Evolutionary conservation across 2,329 filamentous ascomycete genomes (phyloP).

Genomic region (Diaporthe humulicola): DNA sequence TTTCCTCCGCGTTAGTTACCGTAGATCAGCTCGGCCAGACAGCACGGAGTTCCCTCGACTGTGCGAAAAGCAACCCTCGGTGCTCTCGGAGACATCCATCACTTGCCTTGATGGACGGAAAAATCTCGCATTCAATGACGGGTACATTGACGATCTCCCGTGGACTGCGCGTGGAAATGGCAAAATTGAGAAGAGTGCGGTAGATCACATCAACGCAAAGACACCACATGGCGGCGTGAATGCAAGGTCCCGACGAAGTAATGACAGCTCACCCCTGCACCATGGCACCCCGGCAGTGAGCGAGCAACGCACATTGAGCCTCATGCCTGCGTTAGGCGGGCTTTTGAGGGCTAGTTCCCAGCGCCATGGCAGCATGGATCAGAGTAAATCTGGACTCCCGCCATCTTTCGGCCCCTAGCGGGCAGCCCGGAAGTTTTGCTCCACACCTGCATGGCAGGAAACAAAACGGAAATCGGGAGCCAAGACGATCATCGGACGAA

Average conservation of each 20-base stretch:
- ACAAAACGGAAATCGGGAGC: background rate
- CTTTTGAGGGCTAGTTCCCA: background rate
- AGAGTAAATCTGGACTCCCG: background rate
- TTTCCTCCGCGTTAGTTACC: background rate
- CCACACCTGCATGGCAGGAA: background rate
- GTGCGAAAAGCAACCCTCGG: background rate
- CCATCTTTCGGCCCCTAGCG: background rate
- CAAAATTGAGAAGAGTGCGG: background rate
- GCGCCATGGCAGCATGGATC: background rate
- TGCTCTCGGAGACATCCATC: background rate
- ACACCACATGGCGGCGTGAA: background rate
- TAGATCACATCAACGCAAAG: background rate
- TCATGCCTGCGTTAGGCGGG: background rate
- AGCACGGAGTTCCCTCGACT: background rate
- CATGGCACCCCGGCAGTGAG: background rate
- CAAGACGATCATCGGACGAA: constrained; percentile 24
- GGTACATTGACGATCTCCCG: constrained; percentile 10
- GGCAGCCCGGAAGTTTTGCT: constrained; percentile 13
- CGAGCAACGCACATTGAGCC: constrained; percentile 2
- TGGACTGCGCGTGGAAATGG: background rate
- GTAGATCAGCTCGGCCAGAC: background rate
- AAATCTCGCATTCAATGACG: constrained; percentile 19
- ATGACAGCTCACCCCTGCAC: background rate
- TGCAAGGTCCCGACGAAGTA: background rate
- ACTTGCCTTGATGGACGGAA: background rate